These are phyloP conservation scores for Stephania yunnanensis DNA, from an alignment of 164 flowering plant genomes.

Conservation along the genomic window DNA sequence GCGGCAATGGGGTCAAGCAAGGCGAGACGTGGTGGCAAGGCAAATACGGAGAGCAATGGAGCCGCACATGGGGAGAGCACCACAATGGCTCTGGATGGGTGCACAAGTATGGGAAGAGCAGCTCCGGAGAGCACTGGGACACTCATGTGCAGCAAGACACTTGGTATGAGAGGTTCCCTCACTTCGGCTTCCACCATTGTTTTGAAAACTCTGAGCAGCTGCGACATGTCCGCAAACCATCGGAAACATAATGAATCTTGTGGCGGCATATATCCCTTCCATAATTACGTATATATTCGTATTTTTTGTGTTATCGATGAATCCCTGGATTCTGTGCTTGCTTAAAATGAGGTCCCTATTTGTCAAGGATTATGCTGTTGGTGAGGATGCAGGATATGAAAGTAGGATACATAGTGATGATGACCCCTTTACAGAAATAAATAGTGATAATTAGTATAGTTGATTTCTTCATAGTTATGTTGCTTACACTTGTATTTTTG, in stretches of 20 bases:
- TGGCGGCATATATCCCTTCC: no score
- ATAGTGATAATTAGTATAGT: no score
- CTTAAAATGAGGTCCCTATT: no score
- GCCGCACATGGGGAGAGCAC: slow-evolving; percentile 93
- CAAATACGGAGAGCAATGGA: slow-evolving; percentile 81
- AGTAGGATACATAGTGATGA: no score
- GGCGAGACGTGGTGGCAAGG: slow-evolving; percentile 99
- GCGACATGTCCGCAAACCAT: slow-evolving; percentile 55
- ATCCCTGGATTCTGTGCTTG: no score
- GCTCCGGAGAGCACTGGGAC: slow-evolving; percentile 98
- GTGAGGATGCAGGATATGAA: no score
- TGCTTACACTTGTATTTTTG: no score
- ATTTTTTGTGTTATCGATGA: no score
- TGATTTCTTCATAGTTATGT: no score
- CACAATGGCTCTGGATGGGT: slow-evolving; percentile 99
- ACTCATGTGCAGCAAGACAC: slow-evolving; percentile 76
- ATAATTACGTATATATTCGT: no score
- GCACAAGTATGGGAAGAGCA: slow-evolving; percentile 95
- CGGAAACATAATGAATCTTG: slow-evolving; percentile 30
- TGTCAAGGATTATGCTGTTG: no score
- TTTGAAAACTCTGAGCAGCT: slow-evolving; percentile 79
- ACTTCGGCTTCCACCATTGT: slow-evolving; percentile 80
- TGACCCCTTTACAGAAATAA: no score
- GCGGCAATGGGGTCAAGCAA: slow-evolving; percentile 77
- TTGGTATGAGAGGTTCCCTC: slow-evolving; percentile 91